phyloP scores from a whole-genome alignment of 495 filamentous ascomycete genomes.

The Diplogelasinospora grovesii region DNA sequence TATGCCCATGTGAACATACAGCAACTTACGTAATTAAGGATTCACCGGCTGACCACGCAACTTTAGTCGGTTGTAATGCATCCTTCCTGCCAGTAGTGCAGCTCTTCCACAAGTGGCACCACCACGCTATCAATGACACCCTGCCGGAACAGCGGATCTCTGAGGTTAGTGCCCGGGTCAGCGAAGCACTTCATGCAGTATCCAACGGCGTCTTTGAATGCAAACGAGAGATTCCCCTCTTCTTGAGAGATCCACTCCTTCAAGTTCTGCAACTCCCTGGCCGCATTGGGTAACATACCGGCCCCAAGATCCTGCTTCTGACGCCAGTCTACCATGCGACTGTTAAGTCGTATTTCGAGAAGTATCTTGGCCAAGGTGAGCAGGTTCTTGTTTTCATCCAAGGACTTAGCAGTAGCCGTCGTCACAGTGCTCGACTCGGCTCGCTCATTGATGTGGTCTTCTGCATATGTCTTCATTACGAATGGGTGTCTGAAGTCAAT shows the following conservation, averaged over 20 bases:
- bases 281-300: background rate
- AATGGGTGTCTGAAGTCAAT: background rate
- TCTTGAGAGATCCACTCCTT: background rate
- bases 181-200: slow-evolving; percentile 4
- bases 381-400: background rate
- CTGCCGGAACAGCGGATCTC: background rate
- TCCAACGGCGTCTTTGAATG: background rate
- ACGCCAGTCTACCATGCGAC: too few relatives aligned
- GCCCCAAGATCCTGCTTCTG: background rate
- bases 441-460: background rate
- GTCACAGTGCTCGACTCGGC: too few relatives aligned
- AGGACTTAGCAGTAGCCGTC: too few relatives aligned
- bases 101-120: background rate
- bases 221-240: slow-evolving; percentile 2
- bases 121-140: background rate
- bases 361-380: background rate
- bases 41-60: too few relatives aligned
- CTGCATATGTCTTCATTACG: background rate
- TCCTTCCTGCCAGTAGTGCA: background rate
- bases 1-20: too few relatives aligned
- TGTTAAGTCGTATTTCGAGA: background rate
- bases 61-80: too few relatives aligned
- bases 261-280: background rate
- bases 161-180: background rate
- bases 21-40: too few relatives aligned